Evolutionary conservation across 2,329 filamentous ascomycete species (phyloP).

Genomic region (Xylariaceae sp.): DNA sequence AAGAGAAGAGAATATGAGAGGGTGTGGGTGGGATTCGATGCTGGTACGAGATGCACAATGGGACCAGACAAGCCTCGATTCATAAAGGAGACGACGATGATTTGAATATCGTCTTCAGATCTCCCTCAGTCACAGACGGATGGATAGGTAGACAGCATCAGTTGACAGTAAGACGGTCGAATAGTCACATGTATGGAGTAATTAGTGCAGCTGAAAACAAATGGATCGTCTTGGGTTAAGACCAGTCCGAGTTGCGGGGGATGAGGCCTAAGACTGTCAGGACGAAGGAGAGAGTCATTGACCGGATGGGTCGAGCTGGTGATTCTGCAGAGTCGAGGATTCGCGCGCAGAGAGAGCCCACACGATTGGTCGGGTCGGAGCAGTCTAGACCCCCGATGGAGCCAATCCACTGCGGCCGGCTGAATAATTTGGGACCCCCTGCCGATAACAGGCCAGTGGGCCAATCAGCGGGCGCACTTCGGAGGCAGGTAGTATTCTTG

Average conservation of each 20-base stretch:
- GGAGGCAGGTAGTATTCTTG: conserved; percentile 13
- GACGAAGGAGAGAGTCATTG: not conserved
- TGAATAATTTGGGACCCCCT: conserved; percentile 20
- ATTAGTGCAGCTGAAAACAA: too few relatives aligned
- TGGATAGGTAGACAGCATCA: too few relatives aligned
- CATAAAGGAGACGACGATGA: not conserved
- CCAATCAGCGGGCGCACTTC: conserved; percentile 17
- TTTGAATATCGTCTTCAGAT: not conserved
- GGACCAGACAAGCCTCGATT: not conserved
- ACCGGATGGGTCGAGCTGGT: not conserved
- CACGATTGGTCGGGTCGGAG: conserved; percentile 11
- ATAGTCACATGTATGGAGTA: too few relatives aligned
- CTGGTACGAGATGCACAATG: not conserved
- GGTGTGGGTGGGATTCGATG: not conserved
- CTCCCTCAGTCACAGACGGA: too few relatives aligned
- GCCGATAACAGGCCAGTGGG: not conserved
- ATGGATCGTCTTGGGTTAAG: too few relatives aligned
- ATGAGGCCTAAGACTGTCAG: not conserved
- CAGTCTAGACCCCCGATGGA: conserved; percentile 17
- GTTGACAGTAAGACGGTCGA: too few relatives aligned
- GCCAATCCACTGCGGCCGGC: conserved; percentile 20
- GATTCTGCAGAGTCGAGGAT: conserved; percentile 1
- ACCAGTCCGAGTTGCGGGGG: too few relatives aligned
- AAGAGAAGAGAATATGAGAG: not conserved
- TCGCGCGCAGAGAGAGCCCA: conserved; percentile 13